Percentiles rank a stretch among this genome's conserved stretches.
These are phyloP conservation scores for Aspergillus ruber DNA, from an alignment of 2,329 filamentous ascomycete species.

Conservation along the genomic window DNA sequence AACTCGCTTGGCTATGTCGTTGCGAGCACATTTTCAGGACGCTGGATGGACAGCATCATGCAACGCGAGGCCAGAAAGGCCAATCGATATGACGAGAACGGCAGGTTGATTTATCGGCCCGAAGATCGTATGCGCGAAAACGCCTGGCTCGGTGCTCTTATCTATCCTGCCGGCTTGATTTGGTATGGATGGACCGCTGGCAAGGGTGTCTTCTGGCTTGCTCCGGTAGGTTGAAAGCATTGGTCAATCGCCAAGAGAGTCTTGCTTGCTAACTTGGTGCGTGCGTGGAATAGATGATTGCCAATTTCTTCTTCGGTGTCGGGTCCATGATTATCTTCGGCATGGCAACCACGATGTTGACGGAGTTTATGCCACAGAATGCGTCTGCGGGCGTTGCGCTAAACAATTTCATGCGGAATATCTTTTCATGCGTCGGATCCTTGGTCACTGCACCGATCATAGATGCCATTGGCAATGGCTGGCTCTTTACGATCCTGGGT, in stretches of 20 bases:
- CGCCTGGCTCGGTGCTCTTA: slow-evolving; percentile 64
- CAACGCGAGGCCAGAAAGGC: slow-evolving; percentile 65
- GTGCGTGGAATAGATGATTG: slow-evolving; percentile 41
- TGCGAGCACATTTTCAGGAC: slow-evolving; percentile 62
- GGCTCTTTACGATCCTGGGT: slow-evolving; percentile 62
- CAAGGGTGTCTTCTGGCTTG: slow-evolving; percentile 58
- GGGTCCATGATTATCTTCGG: slow-evolving; percentile 74
- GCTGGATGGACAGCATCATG: slow-evolving; percentile 79
- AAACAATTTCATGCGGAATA: slow-evolving; percentile 76
- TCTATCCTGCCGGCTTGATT: slow-evolving; percentile 65
- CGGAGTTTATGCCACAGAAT: slow-evolving; percentile 70
- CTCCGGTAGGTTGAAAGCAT: slow-evolving; percentile 37
- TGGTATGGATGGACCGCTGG: slow-evolving; percentile 72
- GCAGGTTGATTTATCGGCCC: slow-evolving; percentile 61
- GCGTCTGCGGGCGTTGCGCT: slow-evolving; percentile 69
- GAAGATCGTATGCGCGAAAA: slow-evolving; percentile 82
- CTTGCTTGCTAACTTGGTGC: slow-evolving; percentile 1
- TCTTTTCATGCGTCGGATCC: slow-evolving; percentile 65
- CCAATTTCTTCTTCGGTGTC: slow-evolving; percentile 68
- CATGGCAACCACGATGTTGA: slow-evolving; percentile 72
- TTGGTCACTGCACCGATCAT: slow-evolving; percentile 67
- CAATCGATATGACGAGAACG: slow-evolving; percentile 60
- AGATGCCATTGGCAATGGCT: slow-evolving; percentile 64
- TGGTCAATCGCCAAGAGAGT: neutral
- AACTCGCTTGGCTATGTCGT: slow-evolving; percentile 66